A percentile compares a stretch with the other conserved stretches of the same genome.
phyloP scores from a whole-genome alignment of 2,329 filamentous ascomycete genomes.

The Colletotrichum melonis region DNA sequence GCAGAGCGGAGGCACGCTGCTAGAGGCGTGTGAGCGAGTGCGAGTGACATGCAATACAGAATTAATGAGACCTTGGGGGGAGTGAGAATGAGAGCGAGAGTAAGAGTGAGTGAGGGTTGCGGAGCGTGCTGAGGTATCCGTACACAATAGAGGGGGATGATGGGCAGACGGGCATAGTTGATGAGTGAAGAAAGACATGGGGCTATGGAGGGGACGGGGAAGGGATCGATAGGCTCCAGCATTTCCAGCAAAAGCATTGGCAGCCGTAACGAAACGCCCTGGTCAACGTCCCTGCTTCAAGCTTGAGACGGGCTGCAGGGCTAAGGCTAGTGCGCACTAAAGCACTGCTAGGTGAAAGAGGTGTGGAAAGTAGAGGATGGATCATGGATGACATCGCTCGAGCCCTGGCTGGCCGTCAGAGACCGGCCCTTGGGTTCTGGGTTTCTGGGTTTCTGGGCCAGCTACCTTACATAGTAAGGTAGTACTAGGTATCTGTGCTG shows the following conservation, averaged over 20 bases:
- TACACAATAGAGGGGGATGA: not conserved
- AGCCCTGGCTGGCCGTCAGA: conserved; percentile 17
- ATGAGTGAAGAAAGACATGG: conserved; percentile 31
- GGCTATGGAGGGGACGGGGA: conserved; percentile 43
- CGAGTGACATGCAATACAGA: conserved; percentile 14
- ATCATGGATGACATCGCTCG: conserved; percentile 28
- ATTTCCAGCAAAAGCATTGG: conserved; percentile 36
- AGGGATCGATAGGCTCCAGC: conserved; percentile 45
- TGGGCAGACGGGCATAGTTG: conserved; percentile 24
- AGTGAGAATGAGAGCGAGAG: not conserved
- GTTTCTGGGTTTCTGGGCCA: not conserved
- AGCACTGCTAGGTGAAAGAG: not conserved
- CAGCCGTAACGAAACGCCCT: conserved; percentile 20
- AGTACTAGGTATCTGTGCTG: not conserved
- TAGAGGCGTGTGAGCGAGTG: conserved; percentile 8
- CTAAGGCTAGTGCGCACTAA: conserved; percentile 20
- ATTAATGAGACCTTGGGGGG: conserved; percentile 8
- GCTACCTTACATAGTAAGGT: too few species aligned
- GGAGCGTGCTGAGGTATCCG: not conserved
- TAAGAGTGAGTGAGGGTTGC: too few species aligned
- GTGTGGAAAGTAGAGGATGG: conserved; percentile 19
- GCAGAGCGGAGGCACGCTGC: not conserved
- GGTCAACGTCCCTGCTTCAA: conserved; percentile 31
- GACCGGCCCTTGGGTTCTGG: conserved; percentile 18
- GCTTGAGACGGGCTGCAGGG: conserved; percentile 23